Conservation (phyloP, 2,329 filamentous ascomycete genomes). For the Orbilia blumenaviensis region DNA sequence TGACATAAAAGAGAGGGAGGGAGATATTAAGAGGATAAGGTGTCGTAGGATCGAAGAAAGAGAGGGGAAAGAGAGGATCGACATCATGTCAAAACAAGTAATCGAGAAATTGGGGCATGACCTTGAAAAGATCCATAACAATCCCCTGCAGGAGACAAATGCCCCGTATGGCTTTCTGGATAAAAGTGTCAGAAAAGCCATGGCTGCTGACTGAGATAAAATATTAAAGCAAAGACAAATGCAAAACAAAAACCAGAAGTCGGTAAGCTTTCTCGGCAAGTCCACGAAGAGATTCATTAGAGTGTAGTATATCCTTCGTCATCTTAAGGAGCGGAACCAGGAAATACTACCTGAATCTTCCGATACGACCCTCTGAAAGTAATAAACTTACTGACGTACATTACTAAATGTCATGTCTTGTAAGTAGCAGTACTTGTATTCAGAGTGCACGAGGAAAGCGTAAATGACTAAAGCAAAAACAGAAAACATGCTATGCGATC, state of each 20-base stretch:
- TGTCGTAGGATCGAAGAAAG: too few species aligned
- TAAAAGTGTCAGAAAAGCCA: not conserved
- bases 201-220: not conserved
- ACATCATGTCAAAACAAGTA: slow-evolving; percentile 2
- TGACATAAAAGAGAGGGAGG: not conserved
- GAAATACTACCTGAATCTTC: not conserved
- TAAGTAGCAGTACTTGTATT: not conserved
- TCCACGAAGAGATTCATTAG: not conserved
- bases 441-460: not conserved
- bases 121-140: not conserved
- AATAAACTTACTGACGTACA: not conserved
- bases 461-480: slow-evolving; percentile 9
- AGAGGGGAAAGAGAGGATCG: not conserved
- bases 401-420: not conserved
- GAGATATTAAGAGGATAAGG: too few species aligned
- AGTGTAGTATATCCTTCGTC: not conserved
- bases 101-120: not conserved
- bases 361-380: not conserved
- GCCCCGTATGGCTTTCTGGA: not conserved
- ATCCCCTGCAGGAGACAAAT: not conserved
- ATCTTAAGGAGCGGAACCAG: not conserved
- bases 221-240: not conserved
- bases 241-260: not conserved
- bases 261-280: slow-evolving; percentile 1
- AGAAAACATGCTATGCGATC: slow-evolving; percentile 7